Base-by-base conservation (phyloP, 208 protist species). In the Trypanosoma conorhini region DNA sequence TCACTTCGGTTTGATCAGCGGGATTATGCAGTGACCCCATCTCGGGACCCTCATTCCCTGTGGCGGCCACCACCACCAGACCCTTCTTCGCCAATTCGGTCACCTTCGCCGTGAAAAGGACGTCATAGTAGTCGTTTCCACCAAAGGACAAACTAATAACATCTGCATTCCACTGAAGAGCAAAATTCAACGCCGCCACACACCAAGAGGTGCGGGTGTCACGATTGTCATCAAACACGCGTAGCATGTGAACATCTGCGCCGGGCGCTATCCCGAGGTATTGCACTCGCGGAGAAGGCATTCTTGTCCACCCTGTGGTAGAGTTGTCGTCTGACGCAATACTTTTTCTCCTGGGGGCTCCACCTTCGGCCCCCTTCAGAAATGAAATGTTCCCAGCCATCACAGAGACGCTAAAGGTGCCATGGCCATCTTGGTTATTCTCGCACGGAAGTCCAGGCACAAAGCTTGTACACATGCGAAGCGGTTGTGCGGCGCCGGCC, bases 131-230 rank as follows among this genome's bases (percentile, higher is more conserved):
- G 77, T 99, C 97, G 9, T 94, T 97, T 0, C 98, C 97, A 51
- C 98, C 98, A 74, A 99, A 99, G 33, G 87, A 94, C 0, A 99
- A 76, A 81, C 98, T 99, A 15, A 99, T 59, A 0, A 99, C 78
- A 67, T 99, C 62, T 4, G 96, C 54, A 69, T 40, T 67, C 62
- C 22, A 78, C 38, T 77, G 62, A 9, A 71, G 65, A 33, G 56
- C 67, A 24, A 30, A 31, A 59, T 74, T 67, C 1, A 99, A 97
- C 0, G 98, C 99, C 66, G 94, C 90, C 2, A 98, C 65, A 61
- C 99, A 95, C 95, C 96, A 99, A 9, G 92, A 88, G 22, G 89
- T 98, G 30, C 86, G 93, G 0, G 97, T 98, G 1, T 78, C 63
- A 56, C 79, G 85, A 0, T 81, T 69, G 22, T 74, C 55, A 51